phyloP scores from a whole-genome alignment of 2,329 filamentous ascomycete species.

The Ophiocordyceps camponoti-saundersi region DNA sequence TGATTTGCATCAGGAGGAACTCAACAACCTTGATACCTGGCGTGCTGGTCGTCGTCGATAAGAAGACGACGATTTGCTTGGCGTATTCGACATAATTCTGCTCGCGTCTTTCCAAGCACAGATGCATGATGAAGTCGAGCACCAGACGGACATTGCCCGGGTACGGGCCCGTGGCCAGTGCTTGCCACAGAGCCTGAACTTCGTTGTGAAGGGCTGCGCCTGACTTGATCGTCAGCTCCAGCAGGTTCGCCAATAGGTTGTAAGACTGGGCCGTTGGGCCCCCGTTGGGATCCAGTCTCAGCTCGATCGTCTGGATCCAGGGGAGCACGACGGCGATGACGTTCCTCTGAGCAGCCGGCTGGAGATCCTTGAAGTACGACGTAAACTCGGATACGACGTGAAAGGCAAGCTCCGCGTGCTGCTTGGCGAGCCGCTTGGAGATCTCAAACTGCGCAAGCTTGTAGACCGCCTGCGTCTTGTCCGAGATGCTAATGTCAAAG shows the following conservation, averaged over 20 bases:
- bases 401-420: slow-evolving; percentile 79
- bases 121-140: slow-evolving; percentile 86
- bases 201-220: slow-evolving; percentile 84
- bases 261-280: slow-evolving; percentile 85
- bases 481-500: slow-evolving; percentile 94
- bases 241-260: slow-evolving; percentile 82
- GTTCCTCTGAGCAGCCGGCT: slow-evolving; percentile 72
- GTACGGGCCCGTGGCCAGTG: slow-evolving; percentile 80
- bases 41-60: slow-evolving; percentile 61
- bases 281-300: slow-evolving; percentile 82
- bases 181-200: slow-evolving; percentile 94
- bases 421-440: slow-evolving; percentile 73
- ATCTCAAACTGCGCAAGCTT: slow-evolving; percentile 96
- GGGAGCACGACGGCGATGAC: slow-evolving; percentile 88
- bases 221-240: slow-evolving; percentile 91
- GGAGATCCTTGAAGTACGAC: slow-evolving; percentile 75
- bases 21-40: slow-evolving; percentile 84
- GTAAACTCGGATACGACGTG: slow-evolving; percentile 94
- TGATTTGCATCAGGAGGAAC: slow-evolving; percentile 79
- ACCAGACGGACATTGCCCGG: slow-evolving; percentile 88
- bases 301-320: slow-evolving; percentile 88
- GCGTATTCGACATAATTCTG: slow-evolving; percentile 97
- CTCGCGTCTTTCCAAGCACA: slow-evolving; percentile 85
- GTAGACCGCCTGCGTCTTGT: slow-evolving; percentile 96
- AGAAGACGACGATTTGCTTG: slow-evolving; percentile 93